Evolutionary conservation across 352 stramenopile species (phyloP), one percentile per base, ranked within the genome.

Genomic region (Phytopythium cucurbitacearum): DNA sequence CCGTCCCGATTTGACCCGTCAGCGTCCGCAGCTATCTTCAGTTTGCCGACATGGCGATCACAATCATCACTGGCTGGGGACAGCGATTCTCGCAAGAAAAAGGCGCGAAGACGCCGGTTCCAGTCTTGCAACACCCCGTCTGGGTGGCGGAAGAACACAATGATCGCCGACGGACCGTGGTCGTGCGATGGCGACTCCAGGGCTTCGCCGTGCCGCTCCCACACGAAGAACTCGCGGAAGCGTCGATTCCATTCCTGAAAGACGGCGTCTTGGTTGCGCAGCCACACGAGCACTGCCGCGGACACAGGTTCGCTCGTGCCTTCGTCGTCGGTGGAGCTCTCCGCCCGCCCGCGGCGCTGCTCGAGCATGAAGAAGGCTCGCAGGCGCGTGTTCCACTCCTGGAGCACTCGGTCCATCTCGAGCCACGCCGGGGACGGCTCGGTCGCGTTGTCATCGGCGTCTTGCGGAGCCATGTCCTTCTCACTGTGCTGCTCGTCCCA

Each of bases 181-280:
- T 28, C 42, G 15, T 36, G 11, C 3, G 41, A 21, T 6, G 21
- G 13, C 12, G 21, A 32, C 21, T 28, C 21, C 21, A 28, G 21
- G 21, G 21, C 21, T 28, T 28, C 21, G 21, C 21, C 21, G 3
- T 21, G 5, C 21, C n/a, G 6, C 15, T 33, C 15, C 44, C 44
- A 49, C 7, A 49, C 44, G 28, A 49, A 39, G 7, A 49, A 33
- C 44, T 49, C 21, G 44, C 44, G 44, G 44, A 49, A 49, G 44
- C 44, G 44, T 10, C 44, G 44, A 32, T 49, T 49, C 44, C 44
- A 49, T 7, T 49, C 44, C 8, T 12, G 44, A 32, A 49, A 49
- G 44, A 49, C 44, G 28, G 44, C 21, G 28, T 49, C 44, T 10
- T 39, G 44, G 44, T 32, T 49, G 44, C 44, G 44, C 28, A 49